Conservation (phyloP, 2,329 filamentous ascomycete genomes). For the Paecilomyces fulvus region DNA sequence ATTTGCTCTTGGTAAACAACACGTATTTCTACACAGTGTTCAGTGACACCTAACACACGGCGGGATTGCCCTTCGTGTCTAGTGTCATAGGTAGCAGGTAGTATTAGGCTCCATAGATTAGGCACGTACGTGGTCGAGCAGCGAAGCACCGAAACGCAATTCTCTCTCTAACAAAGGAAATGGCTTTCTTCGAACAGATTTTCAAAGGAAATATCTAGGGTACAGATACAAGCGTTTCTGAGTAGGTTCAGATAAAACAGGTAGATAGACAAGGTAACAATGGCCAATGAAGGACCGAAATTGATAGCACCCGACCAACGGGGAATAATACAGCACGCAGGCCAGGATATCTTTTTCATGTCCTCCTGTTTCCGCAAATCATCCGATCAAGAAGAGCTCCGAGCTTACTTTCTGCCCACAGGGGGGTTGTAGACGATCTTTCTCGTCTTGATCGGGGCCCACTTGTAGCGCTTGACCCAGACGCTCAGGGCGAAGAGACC, state of each 20-base stretch:
- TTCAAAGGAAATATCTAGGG: slow-evolving; percentile 32
- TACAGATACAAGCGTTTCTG: slow-evolving; percentile 35
- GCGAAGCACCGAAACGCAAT: neutral
- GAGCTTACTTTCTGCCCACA: slow-evolving; percentile 26
- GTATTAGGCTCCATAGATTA: neutral
- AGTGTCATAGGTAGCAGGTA: neutral
- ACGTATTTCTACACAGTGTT: neutral
- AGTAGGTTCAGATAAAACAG: slow-evolving; percentile 32
- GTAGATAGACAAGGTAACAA: slow-evolving; percentile 20
- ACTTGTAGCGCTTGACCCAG: slow-evolving; percentile 99
- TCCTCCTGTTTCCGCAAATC: slow-evolving; percentile 21
- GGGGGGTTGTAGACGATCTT: slow-evolving; percentile 87
- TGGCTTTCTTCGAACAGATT: slow-evolving; percentile 29
- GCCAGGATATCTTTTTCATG: slow-evolving; percentile 6
- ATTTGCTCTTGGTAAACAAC: neutral
- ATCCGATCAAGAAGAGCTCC: slow-evolving; percentile 13
- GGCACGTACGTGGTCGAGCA: neutral
- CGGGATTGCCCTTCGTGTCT: neutral
- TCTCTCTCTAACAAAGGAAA: neutral
- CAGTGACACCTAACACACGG: neutral
- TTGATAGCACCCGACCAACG: slow-evolving; percentile 15
- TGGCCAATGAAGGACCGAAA: slow-evolving; percentile 19
- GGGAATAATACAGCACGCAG: slow-evolving; percentile 14
- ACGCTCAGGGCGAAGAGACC: slow-evolving; percentile 79
- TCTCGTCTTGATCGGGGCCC: slow-evolving; percentile 89